Evolutionary conservation across 192 early-diverging fungal genomes (phyloP).

Genomic region (Podila clonocystis): DNA sequence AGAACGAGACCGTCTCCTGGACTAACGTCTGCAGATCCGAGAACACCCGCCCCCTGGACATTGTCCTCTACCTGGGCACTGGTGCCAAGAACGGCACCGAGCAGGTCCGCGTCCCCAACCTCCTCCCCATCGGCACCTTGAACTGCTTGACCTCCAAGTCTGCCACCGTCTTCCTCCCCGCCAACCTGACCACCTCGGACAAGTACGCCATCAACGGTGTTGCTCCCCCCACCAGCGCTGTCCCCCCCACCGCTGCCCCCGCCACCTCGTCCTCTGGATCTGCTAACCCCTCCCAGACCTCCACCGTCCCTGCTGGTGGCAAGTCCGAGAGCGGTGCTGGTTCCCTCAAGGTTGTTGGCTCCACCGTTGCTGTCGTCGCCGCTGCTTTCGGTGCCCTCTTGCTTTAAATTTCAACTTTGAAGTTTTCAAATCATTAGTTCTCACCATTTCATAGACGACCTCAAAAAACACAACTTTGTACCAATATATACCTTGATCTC

Average conservation of each 20-base stretch:
- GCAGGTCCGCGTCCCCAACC: slow-evolving; percentile 28
- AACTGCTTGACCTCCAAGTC: slow-evolving; percentile 39
- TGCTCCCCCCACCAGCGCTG: not conserved
- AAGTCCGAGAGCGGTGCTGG: slow-evolving; percentile 24
- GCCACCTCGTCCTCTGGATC: not conserved
- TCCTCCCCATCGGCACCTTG: slow-evolving; percentile 17
- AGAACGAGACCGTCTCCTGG: slow-evolving; percentile 37
- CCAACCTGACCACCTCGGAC: slow-evolving; percentile 39
- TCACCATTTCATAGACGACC: no score
- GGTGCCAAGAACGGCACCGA: slow-evolving; percentile 22
- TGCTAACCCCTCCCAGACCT: no score
- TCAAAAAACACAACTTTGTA: no score
- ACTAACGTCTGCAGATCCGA: slow-evolving; percentile 27
- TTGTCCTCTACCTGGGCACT: slow-evolving; percentile 37
- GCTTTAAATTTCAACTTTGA: slow-evolving; percentile 8
- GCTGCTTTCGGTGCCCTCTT: slow-evolving; percentile 25
- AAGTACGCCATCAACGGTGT: slow-evolving; percentile 36
- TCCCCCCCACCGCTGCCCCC: not conserved
- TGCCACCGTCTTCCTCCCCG: slow-evolving; percentile 26
- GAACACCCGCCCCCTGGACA: slow-evolving; percentile 29
- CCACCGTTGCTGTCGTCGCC: slow-evolving; percentile 27
- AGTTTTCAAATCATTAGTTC: no score
- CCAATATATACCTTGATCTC: no score
- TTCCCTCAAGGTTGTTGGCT: slow-evolving; percentile 29
- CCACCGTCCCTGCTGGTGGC: not conserved